Evolutionary conservation across 129 eudicot genomes (phyloP).

Genomic region (Helianthus tuberosus): DNA sequence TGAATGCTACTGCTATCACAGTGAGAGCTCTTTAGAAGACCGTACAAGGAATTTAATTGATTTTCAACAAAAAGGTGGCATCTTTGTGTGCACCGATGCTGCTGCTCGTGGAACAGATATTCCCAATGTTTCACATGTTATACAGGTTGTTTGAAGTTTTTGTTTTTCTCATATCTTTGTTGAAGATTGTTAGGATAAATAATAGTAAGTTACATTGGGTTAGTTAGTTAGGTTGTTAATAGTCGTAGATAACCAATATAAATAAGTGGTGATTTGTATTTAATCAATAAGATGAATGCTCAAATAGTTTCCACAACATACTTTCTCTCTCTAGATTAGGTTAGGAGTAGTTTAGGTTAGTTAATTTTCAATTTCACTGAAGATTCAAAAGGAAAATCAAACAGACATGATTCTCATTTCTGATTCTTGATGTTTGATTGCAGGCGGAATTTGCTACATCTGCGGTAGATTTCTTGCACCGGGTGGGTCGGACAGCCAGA

Average conservation of each 20-base stretch:
- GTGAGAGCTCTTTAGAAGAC: slow-evolving; percentile 73
- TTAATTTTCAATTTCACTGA: too few relatives aligned
- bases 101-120: slow-evolving; percentile 97
- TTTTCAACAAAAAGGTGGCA: slow-evolving; percentile 80
- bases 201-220: too few relatives aligned
- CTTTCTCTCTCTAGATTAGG: too few relatives aligned
- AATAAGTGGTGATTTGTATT: too few relatives aligned
- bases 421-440: slow-evolving; percentile 15
- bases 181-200: not conserved
- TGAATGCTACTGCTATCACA: slow-evolving; percentile 72
- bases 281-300: too few relatives aligned
- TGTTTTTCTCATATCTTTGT: not conserved
- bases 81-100: slow-evolving; percentile 96
- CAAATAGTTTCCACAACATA: too few relatives aligned
- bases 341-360: too few relatives aligned
- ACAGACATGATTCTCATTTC: not conserved
- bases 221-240: too few relatives aligned
- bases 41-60: slow-evolving; percentile 64
- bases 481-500: slow-evolving; percentile 96
- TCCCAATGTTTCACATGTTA: slow-evolving; percentile 90
- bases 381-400: not conserved
- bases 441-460: slow-evolving; percentile 95
- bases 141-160: slow-evolving; percentile 56
- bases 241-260: too few relatives aligned
- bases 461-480: slow-evolving; percentile 95